These are phyloP conservation scores for Tubosaeta brunneosetosa DNA, from an alignment of 768 basidiomycete genomes.

Conservation along the genomic window DNA sequence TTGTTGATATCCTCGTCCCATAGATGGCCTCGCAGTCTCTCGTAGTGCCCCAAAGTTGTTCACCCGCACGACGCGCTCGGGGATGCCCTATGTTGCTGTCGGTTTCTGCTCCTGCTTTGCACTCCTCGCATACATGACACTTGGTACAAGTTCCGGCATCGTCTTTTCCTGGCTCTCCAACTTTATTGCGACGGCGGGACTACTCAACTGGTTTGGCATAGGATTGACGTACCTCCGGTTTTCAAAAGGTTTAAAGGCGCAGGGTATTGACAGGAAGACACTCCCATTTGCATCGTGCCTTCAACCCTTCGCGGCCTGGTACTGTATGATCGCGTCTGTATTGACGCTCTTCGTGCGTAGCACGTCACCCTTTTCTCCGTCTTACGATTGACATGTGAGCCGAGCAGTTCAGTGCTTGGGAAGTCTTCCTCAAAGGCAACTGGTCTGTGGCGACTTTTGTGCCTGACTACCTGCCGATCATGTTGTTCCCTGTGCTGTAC, in stretches of 20 bases:
- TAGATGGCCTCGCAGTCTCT: constrained; percentile 51
- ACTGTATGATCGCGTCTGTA: constrained; percentile 25
- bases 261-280: constrained; percentile 43
- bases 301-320: constrained; percentile 42
- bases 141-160: constrained; percentile 30
- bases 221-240: constrained; percentile 45
- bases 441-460: constrained; percentile 39
- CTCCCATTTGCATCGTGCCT: constrained; percentile 44
- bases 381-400: neutral
- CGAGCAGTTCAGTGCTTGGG: constrained; percentile 37
- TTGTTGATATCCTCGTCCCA: constrained; percentile 11
- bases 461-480: constrained; percentile 39
- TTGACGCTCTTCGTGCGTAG: constrained; percentile 34
- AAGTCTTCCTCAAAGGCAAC: constrained; percentile 37
- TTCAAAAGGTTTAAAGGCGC: constrained; percentile 41
- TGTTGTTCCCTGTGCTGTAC: constrained; percentile 46
- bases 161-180: constrained; percentile 43
- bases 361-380: too few species aligned
- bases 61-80: constrained; percentile 30
- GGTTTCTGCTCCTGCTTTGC: constrained; percentile 28
- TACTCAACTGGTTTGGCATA: constrained; percentile 43
- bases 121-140: constrained; percentile 38
- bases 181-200: constrained; percentile 36
- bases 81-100: constrained; percentile 45
- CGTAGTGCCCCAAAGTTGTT: constrained; percentile 55